phyloP scores from a whole-genome alignment of 306 rosid genomes.

The Pyrus bretschneideri region DNA sequence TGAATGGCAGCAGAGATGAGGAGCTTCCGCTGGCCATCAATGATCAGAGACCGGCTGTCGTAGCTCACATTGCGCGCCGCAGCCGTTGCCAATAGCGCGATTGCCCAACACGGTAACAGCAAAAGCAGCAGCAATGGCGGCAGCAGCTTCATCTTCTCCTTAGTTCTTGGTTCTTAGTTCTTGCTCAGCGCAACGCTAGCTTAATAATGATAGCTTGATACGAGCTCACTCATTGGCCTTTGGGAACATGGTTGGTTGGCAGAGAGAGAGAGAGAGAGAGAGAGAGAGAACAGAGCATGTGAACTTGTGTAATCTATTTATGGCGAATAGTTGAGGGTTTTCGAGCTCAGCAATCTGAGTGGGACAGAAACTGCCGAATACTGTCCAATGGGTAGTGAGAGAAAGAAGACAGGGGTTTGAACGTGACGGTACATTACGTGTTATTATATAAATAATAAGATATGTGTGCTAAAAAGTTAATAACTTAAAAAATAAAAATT shows the following conservation, averaged over 20 bases:
- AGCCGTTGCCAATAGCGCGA: background rate
- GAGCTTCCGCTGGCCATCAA: constrained; percentile 68
- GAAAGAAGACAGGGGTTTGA: background rate
- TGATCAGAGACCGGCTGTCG: constrained; percentile 73
- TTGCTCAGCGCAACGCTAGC: background rate
- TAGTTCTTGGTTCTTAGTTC: too few species aligned
- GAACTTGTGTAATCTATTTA: constrained; percentile 6
- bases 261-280: background rate
- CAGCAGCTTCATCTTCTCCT: background rate
- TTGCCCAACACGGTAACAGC: background rate
- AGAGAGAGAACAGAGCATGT: constrained; percentile 1
- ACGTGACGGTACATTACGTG: too few species aligned
- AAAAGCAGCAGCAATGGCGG: background rate
- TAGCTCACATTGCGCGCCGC: constrained; percentile 51
- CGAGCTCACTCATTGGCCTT: background rate
- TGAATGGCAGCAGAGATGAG: constrained; percentile 91
- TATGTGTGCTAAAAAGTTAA: too few species aligned
- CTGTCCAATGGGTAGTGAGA: background rate
- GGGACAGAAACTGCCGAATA: background rate
- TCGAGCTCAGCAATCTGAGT: background rate
- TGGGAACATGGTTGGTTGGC: background rate
- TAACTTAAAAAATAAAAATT: too few species aligned
- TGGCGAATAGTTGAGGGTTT: background rate
- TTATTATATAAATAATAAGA: too few species aligned
- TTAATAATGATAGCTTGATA: background rate